phyloP scores from a whole-genome alignment of 2,329 filamentous ascomycete genomes.

The Sporothrix brunneoviolacea region DNA sequence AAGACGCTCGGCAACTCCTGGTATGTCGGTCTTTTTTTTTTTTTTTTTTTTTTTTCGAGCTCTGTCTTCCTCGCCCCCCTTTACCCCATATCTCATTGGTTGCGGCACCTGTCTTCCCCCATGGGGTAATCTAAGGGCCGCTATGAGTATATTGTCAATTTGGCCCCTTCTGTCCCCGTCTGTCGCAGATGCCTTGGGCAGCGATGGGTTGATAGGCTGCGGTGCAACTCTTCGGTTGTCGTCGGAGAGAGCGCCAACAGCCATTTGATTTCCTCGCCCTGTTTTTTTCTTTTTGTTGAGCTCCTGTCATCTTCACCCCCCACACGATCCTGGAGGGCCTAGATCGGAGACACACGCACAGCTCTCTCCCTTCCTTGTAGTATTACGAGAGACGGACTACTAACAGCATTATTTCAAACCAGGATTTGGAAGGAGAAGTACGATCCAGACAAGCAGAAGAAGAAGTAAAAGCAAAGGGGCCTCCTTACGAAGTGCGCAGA shows the following conservation, averaged over 20 bases:
- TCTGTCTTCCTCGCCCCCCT: slow-evolving; percentile 20
- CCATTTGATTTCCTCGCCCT: not conserved
- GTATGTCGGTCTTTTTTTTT: slow-evolving; percentile 49
- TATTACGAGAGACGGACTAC: too few species aligned
- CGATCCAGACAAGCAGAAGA: slow-evolving; percentile 42
- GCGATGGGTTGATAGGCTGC: slow-evolving; percentile 29
- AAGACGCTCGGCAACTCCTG: slow-evolving; percentile 93
- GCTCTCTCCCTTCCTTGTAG: too few species aligned
- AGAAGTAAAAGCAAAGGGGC: too few species aligned
- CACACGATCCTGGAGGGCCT: too few species aligned
- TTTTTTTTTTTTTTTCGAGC: slow-evolving; percentile 18
- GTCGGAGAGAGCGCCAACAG: not conserved
- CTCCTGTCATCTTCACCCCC: not conserved
- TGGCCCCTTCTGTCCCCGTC: not conserved
- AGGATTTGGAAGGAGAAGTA: slow-evolving; percentile 99
- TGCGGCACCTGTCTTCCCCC: not conserved
- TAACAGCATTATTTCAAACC: too few species aligned
- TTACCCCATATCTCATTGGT: too few species aligned
- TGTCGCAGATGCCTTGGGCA: slow-evolving; percentile 27
- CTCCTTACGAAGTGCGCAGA: not conserved
- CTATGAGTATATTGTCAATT: too few species aligned
- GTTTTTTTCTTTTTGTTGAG: not conserved
- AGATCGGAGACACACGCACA: too few species aligned
- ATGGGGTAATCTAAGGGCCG: too few species aligned
- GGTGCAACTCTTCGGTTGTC: not conserved